A percentile compares a stretch with the other conserved stretches of the same genome.
Conservation (phyloP, 2,329 filamentous ascomycete species). For the Fusarium pilosicola region DNA sequence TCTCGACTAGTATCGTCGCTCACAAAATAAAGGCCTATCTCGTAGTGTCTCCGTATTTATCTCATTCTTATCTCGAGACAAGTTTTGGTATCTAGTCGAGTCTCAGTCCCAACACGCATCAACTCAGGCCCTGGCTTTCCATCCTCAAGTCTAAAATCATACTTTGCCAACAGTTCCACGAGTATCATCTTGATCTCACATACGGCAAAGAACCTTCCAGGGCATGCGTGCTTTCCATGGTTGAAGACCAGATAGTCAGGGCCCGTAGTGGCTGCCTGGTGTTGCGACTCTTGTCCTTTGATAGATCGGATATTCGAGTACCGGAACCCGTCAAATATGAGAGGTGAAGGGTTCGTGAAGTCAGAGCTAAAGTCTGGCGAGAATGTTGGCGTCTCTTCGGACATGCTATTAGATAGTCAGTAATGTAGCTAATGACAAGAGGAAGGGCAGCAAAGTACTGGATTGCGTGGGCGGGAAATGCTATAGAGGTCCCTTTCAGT, state of each 20-base stretch:
- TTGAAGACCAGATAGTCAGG: background rate
- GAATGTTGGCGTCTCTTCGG: background rate
- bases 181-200: background rate
- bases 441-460: rapidly evolving
- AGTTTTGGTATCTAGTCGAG: background rate
- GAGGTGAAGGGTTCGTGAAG: background rate
- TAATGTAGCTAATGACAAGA: rapidly evolving
- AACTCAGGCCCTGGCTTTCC: background rate
- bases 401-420: background rate
- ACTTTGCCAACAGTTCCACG: background rate
- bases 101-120: background rate
- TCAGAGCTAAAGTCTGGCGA: background rate
- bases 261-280: background rate
- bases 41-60: rapidly evolving
- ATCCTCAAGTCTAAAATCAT: background rate
- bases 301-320: background rate
- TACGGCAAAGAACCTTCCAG: background rate
- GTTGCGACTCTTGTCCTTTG: background rate
- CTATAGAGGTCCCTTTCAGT: background rate
- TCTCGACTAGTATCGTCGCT: too few relatives aligned
- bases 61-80: background rate
- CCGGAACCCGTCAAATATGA: background rate
- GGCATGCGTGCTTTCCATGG: background rate
- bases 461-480: background rate
- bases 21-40: rapidly evolving